Evolutionary conservation across 164 flowering plant genomes (phyloP), one percentile per base, ranked within the genome.

Genomic region (Protea cynaroides): DNA sequence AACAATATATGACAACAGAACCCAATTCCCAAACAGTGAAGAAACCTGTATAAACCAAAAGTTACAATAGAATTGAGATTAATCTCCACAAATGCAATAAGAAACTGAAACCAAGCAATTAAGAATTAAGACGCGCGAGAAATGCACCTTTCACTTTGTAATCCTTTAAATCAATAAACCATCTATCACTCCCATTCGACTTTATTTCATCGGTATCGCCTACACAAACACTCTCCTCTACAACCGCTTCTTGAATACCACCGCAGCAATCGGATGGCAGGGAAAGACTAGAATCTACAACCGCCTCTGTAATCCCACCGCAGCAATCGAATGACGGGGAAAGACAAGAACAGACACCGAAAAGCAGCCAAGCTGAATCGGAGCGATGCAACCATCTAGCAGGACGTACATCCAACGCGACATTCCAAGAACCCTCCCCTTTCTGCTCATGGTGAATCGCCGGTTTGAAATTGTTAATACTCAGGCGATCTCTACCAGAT

Each of bases 351-450:
- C 97, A 81, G n/a, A 90, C 85, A 18, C 97, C 95, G 69, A 88
- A 91, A 7, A 91, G 74, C 25, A 91, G 75, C 91, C 91, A 88
- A 19, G 87, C 97, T 18, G 95, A 84, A 59, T 91, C 86, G 4
- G 91, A 76, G n/a, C 92, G 69, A 58, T 86, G 88, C 24, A 91
- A 77, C 97, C 97, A 91, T 62, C 97, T 70, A 8, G 97, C 97
- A 7, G 97, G 97, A 8, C 97, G 62, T 0, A 83, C 83, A 60
- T 88, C 97, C 84, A 85, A 85, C 6, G 88, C 86, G 19, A 78
- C 97, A 65, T 88, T 91, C 95, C 95, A 91, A 7, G 95, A 88
- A 4, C 96, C 97, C 62, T 88, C 97, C 2, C 90, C 97, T 34
- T 71, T 81, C 71, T 61, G 71, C 49, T 76, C 79, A 21, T 65